Base-by-base conservation (phyloP, 768 basidiomycete species). In the Suillus discolor region DNA sequence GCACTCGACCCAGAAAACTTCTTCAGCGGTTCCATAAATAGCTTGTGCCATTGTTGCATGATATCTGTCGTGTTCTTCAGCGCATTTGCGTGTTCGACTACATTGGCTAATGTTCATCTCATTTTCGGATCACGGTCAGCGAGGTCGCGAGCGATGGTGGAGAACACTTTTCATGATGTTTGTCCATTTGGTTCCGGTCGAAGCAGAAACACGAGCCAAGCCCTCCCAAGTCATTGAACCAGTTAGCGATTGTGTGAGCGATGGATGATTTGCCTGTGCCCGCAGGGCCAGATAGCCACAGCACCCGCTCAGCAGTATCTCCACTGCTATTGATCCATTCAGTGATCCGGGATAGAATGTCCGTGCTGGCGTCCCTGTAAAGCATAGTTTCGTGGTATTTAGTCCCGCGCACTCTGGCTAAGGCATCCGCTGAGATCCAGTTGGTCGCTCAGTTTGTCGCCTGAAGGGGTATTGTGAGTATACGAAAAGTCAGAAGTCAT, bases 241-340 rank as follows among this genome's bases (percentile, higher is more conserved):
- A 57, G 12, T 61, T 4, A 18, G 71, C 68, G n/a, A 68, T 64
- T 1, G 72, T 66, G 38, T 71, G 65, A 34, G 71, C 68, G 25
- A 78, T 63, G 1, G 74, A 67, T 7, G 78, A 75, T 59, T 78
- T 78, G 4, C 77, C 77, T 0, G 69, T 78, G 34, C 72, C 73
- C 7, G 65, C 49, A 20, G 45, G 59, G 3, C 71, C 71, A 13
- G 59, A 25, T 16, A 72, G 69, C 39, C 67, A 62, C 49, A 63
- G 66, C 8, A 72, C 61, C 15, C 66, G 63, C 28, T 59, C 42
- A 42, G 51, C 23, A 13, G 36, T 25, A 15, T 49, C 60, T 38
- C 42, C 36, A 5, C 6, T 38, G 23, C 44, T n/a, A 34, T 66
- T 57, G 8, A 65, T 60, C 72, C 72, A 73, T 25, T 62, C 55